phyloP scores from a whole-genome alignment of 176 grass and related monocot species.

The Rhynchospora pubera region DNA sequence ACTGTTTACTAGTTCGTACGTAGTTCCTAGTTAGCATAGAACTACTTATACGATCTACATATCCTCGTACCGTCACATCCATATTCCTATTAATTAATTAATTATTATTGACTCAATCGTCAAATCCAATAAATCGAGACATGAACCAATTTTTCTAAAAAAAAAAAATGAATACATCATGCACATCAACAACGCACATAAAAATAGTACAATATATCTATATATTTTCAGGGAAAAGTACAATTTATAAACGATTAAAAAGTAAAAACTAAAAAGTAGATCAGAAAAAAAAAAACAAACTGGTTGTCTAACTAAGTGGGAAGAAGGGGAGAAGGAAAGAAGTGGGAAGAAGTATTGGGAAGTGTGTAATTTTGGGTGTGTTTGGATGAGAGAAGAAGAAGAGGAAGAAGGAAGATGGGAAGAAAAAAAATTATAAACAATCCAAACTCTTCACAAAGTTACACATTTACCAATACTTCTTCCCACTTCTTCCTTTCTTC shows the following conservation, averaged over 20 bases:
- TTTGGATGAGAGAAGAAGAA: no score
- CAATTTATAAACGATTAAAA: neutral
- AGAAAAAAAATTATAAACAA: no score
- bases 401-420: no score
- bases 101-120: neutral
- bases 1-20: neutral
- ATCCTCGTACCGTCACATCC: neutral
- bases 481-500: no score
- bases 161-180: neutral
- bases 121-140: neutral
- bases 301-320: constrained; percentile 37
- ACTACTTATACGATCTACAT: neutral
- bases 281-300: neutral
- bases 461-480: no score
- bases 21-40: neutral
- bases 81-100: neutral
- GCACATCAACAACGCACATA: neutral
- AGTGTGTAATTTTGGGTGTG: no score
- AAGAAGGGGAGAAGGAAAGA: no score
- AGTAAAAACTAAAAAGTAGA: neutral
- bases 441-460: no score
- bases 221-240: neutral
- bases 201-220: neutral
- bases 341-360: no score
- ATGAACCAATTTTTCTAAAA: neutral